phyloP scores from a whole-genome alignment of 2,329 filamentous ascomycete genomes.

The Venturia nashicola region DNA sequence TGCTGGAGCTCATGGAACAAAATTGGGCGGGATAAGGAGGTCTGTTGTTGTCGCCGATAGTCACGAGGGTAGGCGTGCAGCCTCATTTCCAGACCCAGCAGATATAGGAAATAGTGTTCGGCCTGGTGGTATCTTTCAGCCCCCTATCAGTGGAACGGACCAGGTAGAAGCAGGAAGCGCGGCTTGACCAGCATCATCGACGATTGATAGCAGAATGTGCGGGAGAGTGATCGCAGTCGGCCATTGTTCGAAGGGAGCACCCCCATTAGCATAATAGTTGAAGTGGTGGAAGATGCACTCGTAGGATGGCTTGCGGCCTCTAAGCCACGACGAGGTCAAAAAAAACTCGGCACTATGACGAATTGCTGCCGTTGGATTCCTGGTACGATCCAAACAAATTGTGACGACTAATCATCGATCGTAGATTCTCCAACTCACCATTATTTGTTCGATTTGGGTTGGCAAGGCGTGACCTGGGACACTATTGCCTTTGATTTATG shows the following conservation, averaged over 20 bases:
- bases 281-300: not conserved
- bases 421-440: not conserved
- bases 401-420: not conserved
- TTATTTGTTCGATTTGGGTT: not conserved
- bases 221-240: not conserved
- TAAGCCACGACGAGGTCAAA: not conserved
- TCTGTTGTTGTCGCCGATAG: not conserved
- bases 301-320: not conserved
- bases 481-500: not conserved
- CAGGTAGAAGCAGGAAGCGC: not conserved
- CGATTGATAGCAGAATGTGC: not conserved
- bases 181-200: not conserved
- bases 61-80: not conserved
- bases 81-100: not conserved
- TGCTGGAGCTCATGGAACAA: not conserved
- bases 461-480: not conserved
- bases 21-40: not conserved
- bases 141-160: not conserved
- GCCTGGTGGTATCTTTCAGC: not conserved
- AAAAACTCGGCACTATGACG: not conserved
- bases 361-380: not conserved
- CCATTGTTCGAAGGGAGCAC: not conserved
- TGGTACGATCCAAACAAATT: not conserved
- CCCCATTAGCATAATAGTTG: not conserved
- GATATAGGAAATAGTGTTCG: not conserved